Percentiles rank a stretch among this genome's conserved stretches.
Evolutionary conservation across 1,284 basidiomycete species (phyloP).

Genomic region (Irpex sp.): DNA sequence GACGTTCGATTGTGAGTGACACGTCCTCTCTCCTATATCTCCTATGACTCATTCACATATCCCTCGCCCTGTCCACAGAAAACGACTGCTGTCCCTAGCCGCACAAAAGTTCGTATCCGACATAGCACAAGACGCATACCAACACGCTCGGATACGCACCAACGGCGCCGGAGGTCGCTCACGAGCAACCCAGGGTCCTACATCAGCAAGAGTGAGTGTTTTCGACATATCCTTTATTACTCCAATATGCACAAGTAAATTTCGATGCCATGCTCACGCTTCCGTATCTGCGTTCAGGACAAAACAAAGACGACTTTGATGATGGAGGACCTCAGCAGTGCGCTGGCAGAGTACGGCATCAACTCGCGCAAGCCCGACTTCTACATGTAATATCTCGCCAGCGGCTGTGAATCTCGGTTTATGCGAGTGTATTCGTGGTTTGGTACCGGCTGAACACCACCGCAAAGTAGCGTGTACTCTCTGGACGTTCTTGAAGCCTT

Average conservation of each 20-base stretch:
- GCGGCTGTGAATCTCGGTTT: not conserved
- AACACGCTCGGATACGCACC: conserved; percentile 93
- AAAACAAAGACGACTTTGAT: conserved; percentile 94
- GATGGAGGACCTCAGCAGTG: conserved; percentile 94
- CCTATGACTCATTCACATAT: not conserved
- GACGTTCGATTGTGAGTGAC: conserved; percentile 80
- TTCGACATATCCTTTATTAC: not conserved
- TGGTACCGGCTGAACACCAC: too few species aligned
- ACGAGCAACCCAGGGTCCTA: conserved; percentile 55
- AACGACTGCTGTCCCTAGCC: conserved; percentile 90
- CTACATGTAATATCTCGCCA: conserved; percentile 47
- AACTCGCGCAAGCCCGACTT: conserved; percentile 91
- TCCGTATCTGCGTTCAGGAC: conserved; percentile 44
- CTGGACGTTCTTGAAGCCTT: too few species aligned
- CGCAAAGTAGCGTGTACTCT: too few species aligned
- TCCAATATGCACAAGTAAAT: not conserved
- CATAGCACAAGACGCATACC: conserved; percentile 95
- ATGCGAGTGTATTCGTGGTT: not conserved
- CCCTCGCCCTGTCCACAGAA: conserved; percentile 47
- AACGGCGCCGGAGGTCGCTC: conserved; percentile 68
- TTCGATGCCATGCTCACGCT: too few species aligned
- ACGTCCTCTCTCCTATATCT: not conserved
- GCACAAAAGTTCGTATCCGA: conserved; percentile 99
- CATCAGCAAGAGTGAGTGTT: conserved; percentile 53
- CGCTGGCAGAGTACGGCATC: conserved; percentile 93